Conservation (phyloP, 768 basidiomycete genomes). For the Psilocybe subaeruginosa region DNA sequence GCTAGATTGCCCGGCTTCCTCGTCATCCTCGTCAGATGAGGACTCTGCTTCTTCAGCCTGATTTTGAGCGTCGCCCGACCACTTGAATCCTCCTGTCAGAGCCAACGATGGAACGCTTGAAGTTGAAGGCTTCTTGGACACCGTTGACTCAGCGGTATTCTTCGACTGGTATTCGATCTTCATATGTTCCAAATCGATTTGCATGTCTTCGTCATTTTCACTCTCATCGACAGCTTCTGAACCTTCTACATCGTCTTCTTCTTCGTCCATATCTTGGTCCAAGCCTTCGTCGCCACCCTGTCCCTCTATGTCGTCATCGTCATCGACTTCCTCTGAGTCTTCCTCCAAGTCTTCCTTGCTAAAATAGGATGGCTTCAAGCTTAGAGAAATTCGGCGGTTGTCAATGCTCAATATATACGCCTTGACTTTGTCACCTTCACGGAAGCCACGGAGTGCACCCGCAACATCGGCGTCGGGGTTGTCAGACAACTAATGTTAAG, state of each 20-base stretch:
- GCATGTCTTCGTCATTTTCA: conserved; percentile 34
- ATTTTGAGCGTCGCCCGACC: conserved; percentile 50
- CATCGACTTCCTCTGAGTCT: conserved; percentile 20
- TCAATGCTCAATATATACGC: conserved; percentile 76
- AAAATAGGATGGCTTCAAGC: conserved; percentile 91
- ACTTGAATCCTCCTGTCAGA: conserved; percentile 69
- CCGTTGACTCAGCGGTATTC: conserved; percentile 11
- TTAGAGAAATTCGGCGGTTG: conserved; percentile 78
- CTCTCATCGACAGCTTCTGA: conserved; percentile 27
- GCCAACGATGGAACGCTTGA: conserved; percentile 44
- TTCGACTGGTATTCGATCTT: conserved; percentile 26
- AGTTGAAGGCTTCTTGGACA: conserved; percentile 13
- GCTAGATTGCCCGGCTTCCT: conserved; percentile 40
- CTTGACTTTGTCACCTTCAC: conserved; percentile 85
- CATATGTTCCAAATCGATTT: conserved; percentile 43
- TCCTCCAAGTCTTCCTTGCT: conserved; percentile 60
- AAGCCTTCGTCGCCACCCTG: conserved; percentile 22
- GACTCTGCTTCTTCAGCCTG: conserved; percentile 40
- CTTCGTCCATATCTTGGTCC: conserved; percentile 7
- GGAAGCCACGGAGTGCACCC: conserved; percentile 79
- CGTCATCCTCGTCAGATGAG: conserved; percentile 50
- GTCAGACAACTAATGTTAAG: conserved; percentile 74
- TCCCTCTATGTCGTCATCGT: conserved; percentile 29
- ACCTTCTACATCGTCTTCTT: conserved; percentile 14
- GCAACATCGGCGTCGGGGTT: conserved; percentile 80